Conservation (phyloP, 306 rosid genomes). For the Prunus fruticosa region DNA sequence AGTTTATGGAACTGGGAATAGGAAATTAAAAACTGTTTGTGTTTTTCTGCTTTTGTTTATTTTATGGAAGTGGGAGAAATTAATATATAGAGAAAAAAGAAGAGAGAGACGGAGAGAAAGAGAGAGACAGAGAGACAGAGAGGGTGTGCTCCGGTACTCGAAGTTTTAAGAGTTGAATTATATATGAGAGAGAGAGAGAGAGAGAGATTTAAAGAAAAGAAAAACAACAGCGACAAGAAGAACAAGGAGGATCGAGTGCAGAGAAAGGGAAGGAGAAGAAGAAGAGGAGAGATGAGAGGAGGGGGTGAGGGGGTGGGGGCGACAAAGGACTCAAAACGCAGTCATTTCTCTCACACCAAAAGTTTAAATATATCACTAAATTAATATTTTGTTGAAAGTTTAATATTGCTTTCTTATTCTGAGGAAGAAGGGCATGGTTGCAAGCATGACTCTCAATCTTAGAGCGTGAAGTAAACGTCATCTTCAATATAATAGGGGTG, state of each 20-base stretch:
- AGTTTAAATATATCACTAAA: constrained; percentile 31
- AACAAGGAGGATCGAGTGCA: constrained; percentile 38
- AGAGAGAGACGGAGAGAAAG: not conserved
- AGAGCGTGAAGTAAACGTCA: constrained; percentile 50
- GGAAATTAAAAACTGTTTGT: constrained; percentile 29
- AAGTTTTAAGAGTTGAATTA: constrained; percentile 21
- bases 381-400: constrained; percentile 35
- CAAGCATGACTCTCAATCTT: constrained; percentile 17
- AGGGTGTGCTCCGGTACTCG: constrained; percentile 8
- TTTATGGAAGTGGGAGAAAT: constrained; percentile 45
- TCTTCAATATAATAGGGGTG: not conserved
- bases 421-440: constrained; percentile 14
- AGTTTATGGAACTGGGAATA: constrained; percentile 1
- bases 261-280: constrained; percentile 46
- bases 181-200: too few relatives aligned
- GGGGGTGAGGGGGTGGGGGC: not conserved
- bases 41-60: constrained; percentile 36
- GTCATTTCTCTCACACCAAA: constrained; percentile 53
- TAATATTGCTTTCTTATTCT: constrained; percentile 28
- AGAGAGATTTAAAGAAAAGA: constrained; percentile 18
- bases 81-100: constrained; percentile 1
- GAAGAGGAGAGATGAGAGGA: constrained; percentile 23
- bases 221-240: constrained; percentile 19
- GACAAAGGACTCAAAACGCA: constrained; percentile 48
- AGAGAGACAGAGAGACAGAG: not conserved